Evolutionary conservation across 495 filamentous ascomycete genomes (phyloP), one percentile per base, ranked within the genome.

Genomic region (Aspergillus panamensis): DNA sequence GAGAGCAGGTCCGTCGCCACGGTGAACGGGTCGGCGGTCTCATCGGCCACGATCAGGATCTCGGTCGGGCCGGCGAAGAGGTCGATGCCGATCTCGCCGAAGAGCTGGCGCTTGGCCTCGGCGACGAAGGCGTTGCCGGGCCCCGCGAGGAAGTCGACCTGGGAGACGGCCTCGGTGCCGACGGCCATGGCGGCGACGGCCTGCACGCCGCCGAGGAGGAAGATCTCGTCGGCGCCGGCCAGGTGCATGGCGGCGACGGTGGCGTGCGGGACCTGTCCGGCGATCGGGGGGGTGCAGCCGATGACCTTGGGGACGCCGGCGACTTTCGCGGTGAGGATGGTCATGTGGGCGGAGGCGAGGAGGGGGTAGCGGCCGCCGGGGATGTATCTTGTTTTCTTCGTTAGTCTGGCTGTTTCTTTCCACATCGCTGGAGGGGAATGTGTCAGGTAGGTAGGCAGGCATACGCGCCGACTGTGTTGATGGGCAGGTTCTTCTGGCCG

Each of bases 121-220:
- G 80, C 80, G 7, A 83, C 80, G 57, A 79, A 82, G 10, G 80
- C 71, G 53, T 83, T 82, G 6, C 80, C 80, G 0, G 80, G 80
- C 0, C 80, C 80, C 5, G 79, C 80, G 31, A 82, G 70, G 67
- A 83, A 82, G 54, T 82, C 76, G 5, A 78, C 73, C 47, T 78
- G 78, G 40, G 59, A 66, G 40, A 82, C 77, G 0, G 78, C 86
- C 67, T 89, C 84, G 8, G 90, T 95, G 25, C 90, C 90, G 64
- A 94, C 88, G 14, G 90, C 90, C 80, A 94, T 85, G 16, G 89
- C 89, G 17, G 90, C 88, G 20, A 82, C 67, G 8, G 80, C 79
- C 57, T 83, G 80, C 0, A 81, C 80, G 0, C 80, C 80, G 1
- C 80, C 80, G 1, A 83, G 71, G 39, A 82, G 64, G 65, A 73